Conservation (phyloP, 2,329 filamentous ascomycete species). For the Chrysoporthe austroafricana region DNA sequence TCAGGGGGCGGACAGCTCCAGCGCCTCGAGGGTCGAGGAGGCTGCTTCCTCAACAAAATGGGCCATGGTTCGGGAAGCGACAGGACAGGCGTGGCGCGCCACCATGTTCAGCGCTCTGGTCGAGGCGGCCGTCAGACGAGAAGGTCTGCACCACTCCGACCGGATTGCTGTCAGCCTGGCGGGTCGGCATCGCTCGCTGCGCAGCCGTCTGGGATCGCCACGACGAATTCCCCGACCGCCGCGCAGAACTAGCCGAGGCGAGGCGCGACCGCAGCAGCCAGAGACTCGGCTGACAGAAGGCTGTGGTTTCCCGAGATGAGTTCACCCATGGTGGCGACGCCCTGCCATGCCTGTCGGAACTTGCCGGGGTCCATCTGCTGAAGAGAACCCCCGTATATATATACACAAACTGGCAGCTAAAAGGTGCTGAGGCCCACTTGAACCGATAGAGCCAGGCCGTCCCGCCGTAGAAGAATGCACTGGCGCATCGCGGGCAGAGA, state of each 20-base stretch:
- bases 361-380: background rate
- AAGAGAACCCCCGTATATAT: background rate
- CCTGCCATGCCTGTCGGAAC: background rate
- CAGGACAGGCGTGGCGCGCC: constrained; percentile 7
- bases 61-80: constrained; percentile 17
- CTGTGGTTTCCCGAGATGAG: constrained; percentile 4
- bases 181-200: background rate
- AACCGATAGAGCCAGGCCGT: background rate
- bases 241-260: constrained; percentile 11
- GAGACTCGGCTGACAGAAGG: constrained; percentile 17
- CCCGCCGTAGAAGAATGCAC: background rate
- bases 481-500: background rate
- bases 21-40: background rate
- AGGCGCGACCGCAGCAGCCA: constrained; percentile 14
- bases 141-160: constrained; percentile 6
- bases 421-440: background rate
- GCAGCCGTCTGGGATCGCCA: constrained; percentile 2
- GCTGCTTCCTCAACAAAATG: constrained; percentile 14
- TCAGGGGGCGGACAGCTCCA: background rate
- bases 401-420: background rate
- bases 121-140: constrained; percentile 4
- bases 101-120: background rate
- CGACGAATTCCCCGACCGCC: background rate
- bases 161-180: background rate
- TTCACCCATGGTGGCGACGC: background rate